Evolutionary conservation across 2,329 filamentous ascomycete genomes (phyloP), one percentile per base, ranked within the genome.

Genomic region (Paecilomyces variotii): DNA sequence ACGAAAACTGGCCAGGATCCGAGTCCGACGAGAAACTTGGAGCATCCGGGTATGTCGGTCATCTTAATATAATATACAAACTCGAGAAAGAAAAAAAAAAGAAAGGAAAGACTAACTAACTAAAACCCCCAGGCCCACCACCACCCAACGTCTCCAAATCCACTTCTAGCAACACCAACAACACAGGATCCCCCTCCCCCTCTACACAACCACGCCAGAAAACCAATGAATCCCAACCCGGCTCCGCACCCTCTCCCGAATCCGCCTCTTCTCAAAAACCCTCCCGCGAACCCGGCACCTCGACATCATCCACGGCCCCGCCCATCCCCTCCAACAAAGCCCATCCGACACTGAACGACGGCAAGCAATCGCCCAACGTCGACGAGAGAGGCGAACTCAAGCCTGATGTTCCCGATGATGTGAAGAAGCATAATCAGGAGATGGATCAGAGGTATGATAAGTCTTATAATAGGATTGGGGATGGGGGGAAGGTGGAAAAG

Each of bases 341-440:
- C 24, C 63, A 61, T 3, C 71, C 72, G 12, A 73, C 72, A 2
- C 62, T 75, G 10, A 62, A 56, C n/a, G 66, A 69, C 53, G 69
- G 67, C 6, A 64, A 60, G 9, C 64, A 70, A 49, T 70, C 71
- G 1, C 65, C 67, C 7, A 66, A 72, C 39, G 55, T 69, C 7
- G 70, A 74, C 49, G 52, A 58, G 2, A 56, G 69, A 4, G 72
- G 72, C 0, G 65, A 69, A 1, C 35, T 56, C 11, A 59, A 61
- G 1, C 55, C 63, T 0, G 64, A 73, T 63, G 54, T 72, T 1
- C 70, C 72, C 0, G 62, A 70, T 9, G 72, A 74, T 58, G 72
- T 74, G 57, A 72, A 67, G 57, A 55, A 59, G 56, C 72, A 74
- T 60, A 75, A 74, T 55, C 57, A 59, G 26, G 72, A 73, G 1